These are phyloP conservation scores for Udeniomyces megalosporus DNA, from an alignment of 768 basidiomycete genomes.

Conservation along the genomic window DNA sequence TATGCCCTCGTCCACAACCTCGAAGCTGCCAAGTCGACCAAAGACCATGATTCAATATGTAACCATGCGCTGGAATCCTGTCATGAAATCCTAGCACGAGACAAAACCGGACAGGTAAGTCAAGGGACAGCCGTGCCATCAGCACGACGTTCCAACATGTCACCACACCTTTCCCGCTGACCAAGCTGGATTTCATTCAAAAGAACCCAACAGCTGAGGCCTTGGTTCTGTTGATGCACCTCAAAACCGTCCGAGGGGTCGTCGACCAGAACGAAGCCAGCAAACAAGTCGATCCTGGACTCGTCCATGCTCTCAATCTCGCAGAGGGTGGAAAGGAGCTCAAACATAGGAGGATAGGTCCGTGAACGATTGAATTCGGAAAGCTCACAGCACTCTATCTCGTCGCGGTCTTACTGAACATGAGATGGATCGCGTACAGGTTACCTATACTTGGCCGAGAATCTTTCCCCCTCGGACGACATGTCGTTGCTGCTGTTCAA, in stretches of 20 bases:
- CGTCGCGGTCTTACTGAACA: neutral
- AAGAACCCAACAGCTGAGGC: slow-evolving; percentile 48
- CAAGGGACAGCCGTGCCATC: neutral
- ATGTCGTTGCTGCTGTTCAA: slow-evolving; percentile 71
- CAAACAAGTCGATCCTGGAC: slow-evolving; percentile 50
- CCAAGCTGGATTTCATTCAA: neutral
- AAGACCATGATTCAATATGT: slow-evolving; percentile 47
- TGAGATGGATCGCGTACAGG: slow-evolving; percentile 34
- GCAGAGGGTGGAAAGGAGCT: slow-evolving; percentile 50
- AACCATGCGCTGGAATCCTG: slow-evolving; percentile 44
- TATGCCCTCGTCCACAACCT: slow-evolving; percentile 59
- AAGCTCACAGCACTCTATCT: neutral
- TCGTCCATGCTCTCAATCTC: slow-evolving; percentile 58
- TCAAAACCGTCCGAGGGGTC: slow-evolving; percentile 34
- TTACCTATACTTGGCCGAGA: slow-evolving; percentile 57
- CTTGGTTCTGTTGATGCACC: slow-evolving; percentile 55
- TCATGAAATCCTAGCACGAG: no score
- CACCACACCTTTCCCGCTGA: neutral
- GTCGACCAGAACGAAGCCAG: neutral
- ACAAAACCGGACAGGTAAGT: no score
- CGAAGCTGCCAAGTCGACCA: slow-evolving; percentile 44
- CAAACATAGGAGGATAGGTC: slow-evolving; percentile 44
- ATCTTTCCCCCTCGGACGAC: slow-evolving; percentile 54
- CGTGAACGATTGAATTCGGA: slow-evolving; percentile 38
- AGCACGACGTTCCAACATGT: neutral